These are phyloP conservation scores for Rhodotorula sp. DNA, from an alignment of 1,284 basidiomycete genomes.

Conservation along the genomic window DNA sequence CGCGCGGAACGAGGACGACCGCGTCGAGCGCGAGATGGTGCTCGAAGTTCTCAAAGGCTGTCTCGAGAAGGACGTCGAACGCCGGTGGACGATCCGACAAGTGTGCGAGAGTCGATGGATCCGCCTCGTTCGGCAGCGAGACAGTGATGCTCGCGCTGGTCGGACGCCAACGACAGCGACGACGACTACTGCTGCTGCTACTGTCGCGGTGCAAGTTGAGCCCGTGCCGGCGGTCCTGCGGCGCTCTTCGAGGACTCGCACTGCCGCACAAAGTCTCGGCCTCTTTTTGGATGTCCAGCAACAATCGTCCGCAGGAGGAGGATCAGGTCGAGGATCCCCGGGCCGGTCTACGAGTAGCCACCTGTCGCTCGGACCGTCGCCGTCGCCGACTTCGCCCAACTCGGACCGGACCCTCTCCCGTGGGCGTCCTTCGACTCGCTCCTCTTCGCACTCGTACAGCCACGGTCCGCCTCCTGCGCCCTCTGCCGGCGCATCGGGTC, in stretches of 20 bases:
- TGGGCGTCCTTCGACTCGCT: neutral
- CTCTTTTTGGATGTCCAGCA: neutral
- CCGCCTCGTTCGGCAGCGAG: neutral
- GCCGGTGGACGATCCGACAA: slow-evolving; percentile 71
- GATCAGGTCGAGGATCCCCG: neutral
- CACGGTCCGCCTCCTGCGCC: slow-evolving; percentile 9
- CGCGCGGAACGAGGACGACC: neutral
- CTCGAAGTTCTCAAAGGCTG: slow-evolving; percentile 70
- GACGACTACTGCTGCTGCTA: too few species aligned
- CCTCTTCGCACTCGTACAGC: neutral
- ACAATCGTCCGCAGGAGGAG: too few species aligned
- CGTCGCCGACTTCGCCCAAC: neutral
- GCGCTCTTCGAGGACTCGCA: neutral
- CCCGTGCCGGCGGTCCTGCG: neutral
- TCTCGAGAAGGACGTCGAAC: slow-evolving; percentile 60
- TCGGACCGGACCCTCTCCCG: neutral
- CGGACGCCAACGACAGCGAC: neutral
- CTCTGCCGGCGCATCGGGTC: neutral
- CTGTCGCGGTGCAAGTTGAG: neutral
- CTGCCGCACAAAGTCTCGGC: neutral
- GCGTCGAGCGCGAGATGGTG: slow-evolving; percentile 9
- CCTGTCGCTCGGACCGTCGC: neutral
- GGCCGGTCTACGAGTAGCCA: neutral
- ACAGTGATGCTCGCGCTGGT: neutral
- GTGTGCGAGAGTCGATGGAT: slow-evolving; percentile 77